Evolutionary conservation across 805 yeast species (phyloP).

Genomic region (Wickerhamiella vanderwaltii): DNA sequence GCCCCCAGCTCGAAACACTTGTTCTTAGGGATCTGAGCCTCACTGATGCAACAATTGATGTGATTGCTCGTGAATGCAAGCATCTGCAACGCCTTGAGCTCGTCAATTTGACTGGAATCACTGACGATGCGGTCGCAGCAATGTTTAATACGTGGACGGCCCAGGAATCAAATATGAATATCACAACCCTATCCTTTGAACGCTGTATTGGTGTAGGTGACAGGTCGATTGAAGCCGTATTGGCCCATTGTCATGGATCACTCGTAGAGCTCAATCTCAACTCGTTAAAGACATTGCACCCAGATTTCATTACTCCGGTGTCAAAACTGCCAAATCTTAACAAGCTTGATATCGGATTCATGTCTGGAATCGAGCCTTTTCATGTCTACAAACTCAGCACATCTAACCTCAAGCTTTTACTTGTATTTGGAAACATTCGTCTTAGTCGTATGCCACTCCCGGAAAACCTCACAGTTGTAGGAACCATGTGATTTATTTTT

Average conservation of each 20-base stretch:
- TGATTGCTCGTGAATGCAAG: slow-evolving; percentile 40
- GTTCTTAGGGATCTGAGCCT: slow-evolving; percentile 65
- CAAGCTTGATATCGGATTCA: slow-evolving; percentile 66
- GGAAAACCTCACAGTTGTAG: slow-evolving; percentile 20
- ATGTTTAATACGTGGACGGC: slow-evolving; percentile 45
- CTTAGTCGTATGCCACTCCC: slow-evolving; percentile 26
- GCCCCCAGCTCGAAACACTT: slow-evolving; percentile 46
- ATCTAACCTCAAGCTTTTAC: slow-evolving; percentile 50
- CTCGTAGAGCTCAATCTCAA: slow-evolving; percentile 62
- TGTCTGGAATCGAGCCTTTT: slow-evolving; percentile 59
- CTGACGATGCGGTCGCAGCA: slow-evolving; percentile 51
- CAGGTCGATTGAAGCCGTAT: slow-evolving; percentile 43
- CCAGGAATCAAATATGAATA: slow-evolving; percentile 33
- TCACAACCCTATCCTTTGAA: slow-evolving; percentile 46
- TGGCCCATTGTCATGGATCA: slow-evolving; percentile 52
- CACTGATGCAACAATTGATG: slow-evolving; percentile 39
- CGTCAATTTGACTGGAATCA: slow-evolving; percentile 46
- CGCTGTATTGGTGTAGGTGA: slow-evolving; percentile 60
- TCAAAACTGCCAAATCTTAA: slow-evolving; percentile 46
- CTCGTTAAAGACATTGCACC: slow-evolving; percentile 49
- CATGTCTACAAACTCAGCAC: slow-evolving; percentile 46
- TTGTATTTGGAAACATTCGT: slow-evolving; percentile 53
- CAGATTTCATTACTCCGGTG: slow-evolving; percentile 25
- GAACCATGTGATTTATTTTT: slow-evolving; percentile 19
- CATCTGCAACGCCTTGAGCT: slow-evolving; percentile 46